These are phyloP conservation scores for Erucastrum elatum DNA, from an alignment of 345 rosid species.

Conservation along the genomic window DNA sequence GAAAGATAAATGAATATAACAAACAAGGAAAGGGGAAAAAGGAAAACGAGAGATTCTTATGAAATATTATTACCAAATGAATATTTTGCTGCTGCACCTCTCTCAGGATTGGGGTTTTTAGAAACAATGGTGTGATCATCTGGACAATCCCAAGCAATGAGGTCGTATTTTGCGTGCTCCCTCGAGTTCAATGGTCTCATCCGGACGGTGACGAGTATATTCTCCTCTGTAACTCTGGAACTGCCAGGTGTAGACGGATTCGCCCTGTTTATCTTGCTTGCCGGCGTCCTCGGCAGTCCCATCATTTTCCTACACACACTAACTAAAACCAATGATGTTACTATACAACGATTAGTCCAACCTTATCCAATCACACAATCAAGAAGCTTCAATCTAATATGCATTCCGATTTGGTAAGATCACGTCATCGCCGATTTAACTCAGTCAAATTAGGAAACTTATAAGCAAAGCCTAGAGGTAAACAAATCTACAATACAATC, in stretches of 20 bases:
- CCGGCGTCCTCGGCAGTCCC: slow-evolving; percentile 72
- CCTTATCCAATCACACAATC: neutral
- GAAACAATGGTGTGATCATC: slow-evolving; percentile 60
- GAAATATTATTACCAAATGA: slow-evolving; percentile 57
- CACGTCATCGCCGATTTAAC: neutral
- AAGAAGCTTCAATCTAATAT: neutral
- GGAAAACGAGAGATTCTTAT: neutral
- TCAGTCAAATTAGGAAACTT: neutral
- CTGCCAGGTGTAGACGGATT: slow-evolving; percentile 65
- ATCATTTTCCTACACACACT: slow-evolving; percentile 44
- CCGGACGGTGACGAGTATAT: slow-evolving; percentile 81
- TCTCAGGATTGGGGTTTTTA: slow-evolving; percentile 70
- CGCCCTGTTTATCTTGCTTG: slow-evolving; percentile 50
- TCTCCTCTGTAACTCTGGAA: slow-evolving; percentile 68
- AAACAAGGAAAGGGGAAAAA: neutral
- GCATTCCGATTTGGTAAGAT: neutral
- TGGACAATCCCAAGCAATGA: slow-evolving; percentile 88
- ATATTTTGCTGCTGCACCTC: slow-evolving; percentile 43
- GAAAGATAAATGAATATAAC: neutral
- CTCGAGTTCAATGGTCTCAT: slow-evolving; percentile 77
- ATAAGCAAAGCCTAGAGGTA: neutral
- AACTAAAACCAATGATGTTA: slow-evolving; percentile 15
- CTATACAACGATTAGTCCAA: neutral
- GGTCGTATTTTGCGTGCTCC: slow-evolving; percentile 88
- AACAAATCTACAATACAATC: neutral